Base-by-base conservation (phyloP, 192 early-diverging fungal species). In the Coemansia sp. region DNA sequence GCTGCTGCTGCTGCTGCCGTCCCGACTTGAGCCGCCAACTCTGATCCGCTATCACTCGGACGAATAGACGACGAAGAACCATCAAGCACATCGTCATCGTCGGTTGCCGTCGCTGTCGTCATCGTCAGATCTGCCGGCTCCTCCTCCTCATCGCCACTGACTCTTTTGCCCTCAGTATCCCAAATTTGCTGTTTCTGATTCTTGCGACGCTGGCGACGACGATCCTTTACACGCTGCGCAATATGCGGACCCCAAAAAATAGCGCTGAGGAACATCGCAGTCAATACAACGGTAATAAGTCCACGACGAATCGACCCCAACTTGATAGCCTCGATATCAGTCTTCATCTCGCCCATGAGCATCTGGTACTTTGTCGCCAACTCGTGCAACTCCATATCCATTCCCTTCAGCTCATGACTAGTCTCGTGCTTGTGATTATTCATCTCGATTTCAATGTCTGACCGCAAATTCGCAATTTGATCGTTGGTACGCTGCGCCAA, bases 351-450 rank as follows among this genome's bases (percentile, higher is more conserved):
- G 59, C 92, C 91, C 29, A 94, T 67, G 14, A 85, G 72, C n/a
- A 95, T 84, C 66, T 91, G 91, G 62, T 93, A 91, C 69, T 93
- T 92, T 68, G 93, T 94, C 49, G 92, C 90, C 64, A 96, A 85
- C 54, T 91, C 90, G 57, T 95, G 92, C n/a, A 92, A 88, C 64
- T 84, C 68, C 80, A 91, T 87, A 60, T 92, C 91, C 67, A 91
- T 86, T 31, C 79, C 83, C 64, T 94, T 94, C 72, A 92, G 89
- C 24, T 91, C 86, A 56, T 92, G 92, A 22, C 88, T 82, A 8
- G 86, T 87, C 39, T 98, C 96, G 43, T 92, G 87, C 68, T 92
- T 93, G 67, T 92, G 90, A 68, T 91, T 92, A 75, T 94, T 98
- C 74, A 98, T 77, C 68, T 98, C 96, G 62, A 98, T 89, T 22